A percentile compares a stretch with the other conserved stretches of the same genome.
phyloP scores from a whole-genome alignment of 2,329 filamentous ascomycete genomes.

The Aspergillus proliferans region DNA sequence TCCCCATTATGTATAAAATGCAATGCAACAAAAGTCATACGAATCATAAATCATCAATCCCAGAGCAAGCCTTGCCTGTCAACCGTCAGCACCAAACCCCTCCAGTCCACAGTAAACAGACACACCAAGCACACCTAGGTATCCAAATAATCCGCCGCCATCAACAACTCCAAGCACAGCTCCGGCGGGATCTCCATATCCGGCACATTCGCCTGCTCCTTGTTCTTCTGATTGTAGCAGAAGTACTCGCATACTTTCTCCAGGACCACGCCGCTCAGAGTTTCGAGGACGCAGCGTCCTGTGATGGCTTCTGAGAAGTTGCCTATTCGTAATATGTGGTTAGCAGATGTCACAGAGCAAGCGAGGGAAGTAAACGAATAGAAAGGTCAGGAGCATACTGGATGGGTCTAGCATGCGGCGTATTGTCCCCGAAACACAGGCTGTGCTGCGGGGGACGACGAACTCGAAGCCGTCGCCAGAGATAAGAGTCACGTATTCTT shows the following conservation, averaged over 20 bases:
- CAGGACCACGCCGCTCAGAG: slow-evolving; percentile 57
- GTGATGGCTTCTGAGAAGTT: slow-evolving; percentile 56
- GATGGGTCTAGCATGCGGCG: slow-evolving; percentile 58
- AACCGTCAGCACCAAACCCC: neutral
- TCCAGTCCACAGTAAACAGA: neutral
- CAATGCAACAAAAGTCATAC: neutral
- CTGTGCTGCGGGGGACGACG: slow-evolving; percentile 55
- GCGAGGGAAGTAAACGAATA: neutral
- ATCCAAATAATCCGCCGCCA: slow-evolving; percentile 62
- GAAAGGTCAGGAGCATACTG: slow-evolving; percentile 41
- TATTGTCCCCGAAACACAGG: slow-evolving; percentile 56
- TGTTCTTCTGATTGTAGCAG: slow-evolving; percentile 61
- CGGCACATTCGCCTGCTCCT: slow-evolving; percentile 53
- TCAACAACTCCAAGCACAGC: slow-evolving; percentile 58
- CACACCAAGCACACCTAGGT: slow-evolving; percentile 14
- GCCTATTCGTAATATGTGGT: slow-evolving; percentile 33
- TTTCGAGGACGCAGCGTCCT: slow-evolving; percentile 54
- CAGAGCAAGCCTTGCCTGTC: neutral
- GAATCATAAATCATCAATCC: neutral
- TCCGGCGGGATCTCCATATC: slow-evolving; percentile 63
- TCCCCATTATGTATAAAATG: neutral
- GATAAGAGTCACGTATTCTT: slow-evolving; percentile 58
- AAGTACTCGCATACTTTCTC: slow-evolving; percentile 67
- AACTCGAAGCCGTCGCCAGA: slow-evolving; percentile 62
- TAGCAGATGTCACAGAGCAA: neutral